Conservation (phyloP, 164 flowering plant species). For the Sextonia rubra region DNA sequence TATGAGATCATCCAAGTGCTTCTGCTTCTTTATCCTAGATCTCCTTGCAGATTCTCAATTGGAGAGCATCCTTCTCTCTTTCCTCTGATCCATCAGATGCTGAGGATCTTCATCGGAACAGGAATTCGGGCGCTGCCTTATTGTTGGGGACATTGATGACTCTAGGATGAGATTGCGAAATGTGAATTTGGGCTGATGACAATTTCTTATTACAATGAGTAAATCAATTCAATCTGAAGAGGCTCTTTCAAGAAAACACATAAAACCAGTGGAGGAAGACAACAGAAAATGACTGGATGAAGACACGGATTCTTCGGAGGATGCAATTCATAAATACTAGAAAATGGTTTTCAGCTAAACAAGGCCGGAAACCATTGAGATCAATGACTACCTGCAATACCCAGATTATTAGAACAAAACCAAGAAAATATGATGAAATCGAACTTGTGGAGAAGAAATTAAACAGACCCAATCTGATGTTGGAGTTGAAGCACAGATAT, state of each 20-base stretch:
- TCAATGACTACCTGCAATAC: constrained; percentile 1
- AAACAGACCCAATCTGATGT: background rate
- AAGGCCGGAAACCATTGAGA: constrained; percentile 1
- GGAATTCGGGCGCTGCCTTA: background rate
- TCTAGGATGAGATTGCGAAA: background rate
- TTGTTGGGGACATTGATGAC: background rate
- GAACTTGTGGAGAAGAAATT: no score
- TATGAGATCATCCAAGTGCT: constrained; percentile 47
- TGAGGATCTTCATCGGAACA: constrained; percentile 24
- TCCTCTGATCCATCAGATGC: constrained; percentile 39
- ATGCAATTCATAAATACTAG: constrained; percentile 28
- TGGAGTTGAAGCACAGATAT: background rate
- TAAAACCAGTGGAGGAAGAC: constrained; percentile 76
- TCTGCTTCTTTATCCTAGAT: constrained; percentile 60
- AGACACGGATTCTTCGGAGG: constrained; percentile 40
- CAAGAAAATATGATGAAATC: background rate
- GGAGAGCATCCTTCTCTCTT: constrained; percentile 55
- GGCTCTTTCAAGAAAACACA: constrained; percentile 45
- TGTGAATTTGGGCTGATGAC: background rate
- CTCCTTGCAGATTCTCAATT: constrained; percentile 65
- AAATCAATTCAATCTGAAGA: background rate
- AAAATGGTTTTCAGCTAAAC: background rate
- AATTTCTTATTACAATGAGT: background rate
- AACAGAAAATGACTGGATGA: constrained; percentile 70
- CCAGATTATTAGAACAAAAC: background rate